These are phyloP conservation scores for Sordaria brevicollis DNA, from an alignment of 495 filamentous ascomycete genomes.

Conservation along the genomic window DNA sequence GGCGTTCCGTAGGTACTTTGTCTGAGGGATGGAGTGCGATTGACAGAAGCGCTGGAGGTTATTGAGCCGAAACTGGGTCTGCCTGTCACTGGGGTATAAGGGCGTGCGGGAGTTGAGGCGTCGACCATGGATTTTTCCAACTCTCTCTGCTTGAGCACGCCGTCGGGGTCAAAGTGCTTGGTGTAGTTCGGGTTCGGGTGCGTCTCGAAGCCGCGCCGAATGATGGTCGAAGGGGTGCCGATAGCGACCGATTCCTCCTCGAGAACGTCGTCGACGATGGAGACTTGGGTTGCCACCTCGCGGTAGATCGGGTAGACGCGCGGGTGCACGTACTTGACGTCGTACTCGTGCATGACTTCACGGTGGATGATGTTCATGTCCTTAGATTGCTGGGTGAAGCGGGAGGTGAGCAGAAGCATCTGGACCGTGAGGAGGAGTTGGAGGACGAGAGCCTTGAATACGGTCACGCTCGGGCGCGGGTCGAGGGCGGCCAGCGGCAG, in stretches of 20 bases:
- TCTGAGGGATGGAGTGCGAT: not conserved
- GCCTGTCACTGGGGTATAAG: not conserved
- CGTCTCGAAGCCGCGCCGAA: conserved; percentile 73
- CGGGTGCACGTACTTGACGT: conserved; percentile 90
- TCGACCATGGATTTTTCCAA: not conserved
- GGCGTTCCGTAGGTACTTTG: conserved; percentile 4
- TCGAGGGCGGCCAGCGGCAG: conserved; percentile 68
- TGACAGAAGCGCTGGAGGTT: conserved; percentile 15
- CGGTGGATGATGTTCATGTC: conserved; percentile 76
- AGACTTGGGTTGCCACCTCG: conserved; percentile 73
- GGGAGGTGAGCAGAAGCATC: conserved; percentile 55
- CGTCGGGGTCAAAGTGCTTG: conserved; percentile 66
- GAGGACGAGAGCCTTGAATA: conserved; percentile 68
- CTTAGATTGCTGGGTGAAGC: conserved; percentile 74
- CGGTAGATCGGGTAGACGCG: conserved; percentile 69
- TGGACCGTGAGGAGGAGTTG: conserved; percentile 66
- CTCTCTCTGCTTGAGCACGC: conserved; percentile 2
- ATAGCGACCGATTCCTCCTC: conserved; percentile 50
- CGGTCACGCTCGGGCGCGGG: conserved; percentile 69
- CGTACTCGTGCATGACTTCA: conserved; percentile 90
- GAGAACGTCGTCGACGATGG: conserved; percentile 32
- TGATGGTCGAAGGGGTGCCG: conserved; percentile 66
- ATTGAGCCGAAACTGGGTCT: conserved; percentile 11
- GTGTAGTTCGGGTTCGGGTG: conserved; percentile 84
- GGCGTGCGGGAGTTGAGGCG: not conserved